Evolutionary conservation across 768 basidiomycete species (phyloP).

Genomic region (Rhodocollybia butyracea): DNA sequence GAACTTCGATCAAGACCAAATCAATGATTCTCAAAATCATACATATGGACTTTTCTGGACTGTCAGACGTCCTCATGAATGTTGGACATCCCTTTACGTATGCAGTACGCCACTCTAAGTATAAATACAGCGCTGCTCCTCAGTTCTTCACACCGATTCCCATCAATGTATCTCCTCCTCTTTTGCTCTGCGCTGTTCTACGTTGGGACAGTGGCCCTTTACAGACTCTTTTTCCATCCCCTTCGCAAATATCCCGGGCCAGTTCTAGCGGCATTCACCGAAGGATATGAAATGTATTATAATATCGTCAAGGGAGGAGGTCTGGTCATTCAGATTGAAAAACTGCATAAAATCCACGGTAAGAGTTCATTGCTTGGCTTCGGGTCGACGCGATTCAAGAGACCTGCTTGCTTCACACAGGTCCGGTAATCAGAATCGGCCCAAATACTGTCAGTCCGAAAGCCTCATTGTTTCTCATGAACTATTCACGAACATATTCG

Average conservation of each 20-base stretch:
- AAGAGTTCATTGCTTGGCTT: not conserved
- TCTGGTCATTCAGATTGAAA: constrained; percentile 23
- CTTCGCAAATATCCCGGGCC: constrained; percentile 27
- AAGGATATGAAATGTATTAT: constrained; percentile 26
- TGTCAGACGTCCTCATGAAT: too few species aligned
- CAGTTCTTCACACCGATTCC: too few species aligned
- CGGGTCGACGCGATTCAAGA: not conserved
- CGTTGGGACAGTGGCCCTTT: constrained; percentile 3
- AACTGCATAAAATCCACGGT: constrained; percentile 26
- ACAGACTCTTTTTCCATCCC: constrained; percentile 24
- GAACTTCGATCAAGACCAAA: too few species aligned
- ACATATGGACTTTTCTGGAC: too few species aligned
- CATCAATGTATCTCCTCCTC: not conserved
- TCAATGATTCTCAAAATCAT: too few species aligned
- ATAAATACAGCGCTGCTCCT: too few species aligned
- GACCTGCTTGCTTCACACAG: constrained; percentile 6
- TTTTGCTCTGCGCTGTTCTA: not conserved
- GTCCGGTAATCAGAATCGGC: constrained; percentile 21
- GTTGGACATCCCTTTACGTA: too few species aligned
- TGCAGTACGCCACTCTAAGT: too few species aligned
- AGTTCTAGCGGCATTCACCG: constrained; percentile 22
- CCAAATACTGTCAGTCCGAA: constrained; percentile 19
- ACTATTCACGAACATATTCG: not conserved
- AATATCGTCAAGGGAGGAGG: constrained; percentile 23
- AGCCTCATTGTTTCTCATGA: not conserved